Evolutionary conservation across 768 basidiomycete species (phyloP), one percentile per base, ranked within the genome.

Genomic region (Boletus huronensis): DNA sequence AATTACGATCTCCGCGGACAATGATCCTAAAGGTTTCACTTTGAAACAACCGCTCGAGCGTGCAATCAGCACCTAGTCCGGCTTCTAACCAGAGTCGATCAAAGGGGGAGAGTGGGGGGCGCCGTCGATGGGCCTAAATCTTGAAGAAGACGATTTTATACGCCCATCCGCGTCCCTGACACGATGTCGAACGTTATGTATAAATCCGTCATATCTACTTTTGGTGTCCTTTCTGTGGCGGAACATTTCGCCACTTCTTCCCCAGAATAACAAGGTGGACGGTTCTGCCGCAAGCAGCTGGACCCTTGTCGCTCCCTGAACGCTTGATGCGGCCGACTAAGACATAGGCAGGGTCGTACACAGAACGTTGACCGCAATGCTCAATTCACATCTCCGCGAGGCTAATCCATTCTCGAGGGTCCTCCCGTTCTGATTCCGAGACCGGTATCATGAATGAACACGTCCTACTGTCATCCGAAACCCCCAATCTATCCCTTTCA

Each of bases 11-110:
- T 48, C 57, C 50, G 50, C 58, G 34, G 50, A 58, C 49, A 55
- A 60, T 31, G 46, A 50, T 9, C 16, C n/a, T n/a, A 48, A 8
- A 8, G 52, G 59, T 60, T 51, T 60, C 58, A 58, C 21, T 50
- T 26, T 56, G 51, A 46, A 41, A 54, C 26, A 17, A 29, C 5
- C n/a, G 13, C 21, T 16, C 21, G 28, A 28, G 21, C 9, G 26
- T 25, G n/a, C 40, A 48, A 36, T 38, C 10, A 3, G 3, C 5
- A 11, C 48, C 19, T 35, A 29, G 13, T 14, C 14, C 28, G 51
- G 45, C n/a, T 34, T 9, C 25, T 26, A 17, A 17, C 17, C 4
- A 21, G 10, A 31, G 49, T 41, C 16, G 48, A 29, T 9, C 9
- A 5, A 13, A 36, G 5, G 47, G 23, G 21, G 35, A 6, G 3